Conservation (phyloP, 148 eudicot species). For the Fallopia convolvulus region DNA sequence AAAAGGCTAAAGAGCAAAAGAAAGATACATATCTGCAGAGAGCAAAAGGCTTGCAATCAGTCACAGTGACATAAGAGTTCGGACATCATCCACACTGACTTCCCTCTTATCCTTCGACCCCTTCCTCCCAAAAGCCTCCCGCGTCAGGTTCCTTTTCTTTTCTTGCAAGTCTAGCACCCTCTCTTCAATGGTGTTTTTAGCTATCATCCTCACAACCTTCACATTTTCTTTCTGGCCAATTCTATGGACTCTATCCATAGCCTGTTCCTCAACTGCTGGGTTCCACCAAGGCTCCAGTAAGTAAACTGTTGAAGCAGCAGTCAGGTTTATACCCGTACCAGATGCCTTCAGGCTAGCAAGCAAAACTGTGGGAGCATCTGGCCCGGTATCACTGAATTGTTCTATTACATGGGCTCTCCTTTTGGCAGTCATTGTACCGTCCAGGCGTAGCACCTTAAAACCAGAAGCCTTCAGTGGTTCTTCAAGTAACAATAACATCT, state of each 20-base stretch:
- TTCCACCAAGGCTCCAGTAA: constrained; percentile 98
- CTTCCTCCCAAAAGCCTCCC: constrained; percentile 58
- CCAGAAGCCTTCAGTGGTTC: constrained; percentile 71
- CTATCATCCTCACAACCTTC: constrained; percentile 75
- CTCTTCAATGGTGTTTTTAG: constrained; percentile 79
- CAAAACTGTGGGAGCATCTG: constrained; percentile 59
- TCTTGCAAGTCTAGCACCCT: constrained; percentile 77
- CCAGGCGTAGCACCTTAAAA: constrained; percentile 60
- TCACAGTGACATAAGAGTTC: constrained; percentile 62
- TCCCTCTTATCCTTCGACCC: constrained; percentile 58
- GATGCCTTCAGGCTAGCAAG: constrained; percentile 90
- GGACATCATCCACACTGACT: constrained; percentile 59
- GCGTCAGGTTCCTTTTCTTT: constrained; percentile 64
- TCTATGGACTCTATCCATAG: constrained; percentile 93
- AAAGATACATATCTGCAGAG: background rate
- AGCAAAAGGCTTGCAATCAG: background rate
- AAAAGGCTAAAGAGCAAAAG: background rate
- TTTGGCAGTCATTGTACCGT: constrained; percentile 85
- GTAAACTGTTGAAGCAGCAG: constrained; percentile 73
- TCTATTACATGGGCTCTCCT: constrained; percentile 57
- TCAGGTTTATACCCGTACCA: constrained; percentile 79
- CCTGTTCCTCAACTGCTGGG: constrained; percentile 94
- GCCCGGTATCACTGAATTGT: constrained; percentile 40
- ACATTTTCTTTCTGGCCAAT: constrained; percentile 86
- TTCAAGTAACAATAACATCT: constrained; percentile 76